Conservation (phyloP, 2,329 filamentous ascomycete species). For the Parascedosporium putredinis region DNA sequence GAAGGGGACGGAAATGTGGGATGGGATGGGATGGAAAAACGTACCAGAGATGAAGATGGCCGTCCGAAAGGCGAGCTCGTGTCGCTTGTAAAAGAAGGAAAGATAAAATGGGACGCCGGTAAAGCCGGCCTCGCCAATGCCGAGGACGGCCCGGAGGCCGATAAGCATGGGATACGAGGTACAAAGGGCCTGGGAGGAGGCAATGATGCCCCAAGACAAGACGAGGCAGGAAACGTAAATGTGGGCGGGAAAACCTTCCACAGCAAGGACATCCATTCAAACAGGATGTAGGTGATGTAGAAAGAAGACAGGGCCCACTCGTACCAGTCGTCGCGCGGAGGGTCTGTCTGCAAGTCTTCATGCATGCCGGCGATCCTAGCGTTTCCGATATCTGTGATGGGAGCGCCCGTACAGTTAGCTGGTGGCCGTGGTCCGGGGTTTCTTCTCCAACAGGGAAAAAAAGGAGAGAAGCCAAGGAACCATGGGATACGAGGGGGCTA, state of each 20-base stretch:
- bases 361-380: conserved; percentile 56
- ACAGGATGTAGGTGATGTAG: conserved; percentile 52
- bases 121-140: conserved; percentile 56
- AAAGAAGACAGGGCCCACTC: conserved; percentile 52
- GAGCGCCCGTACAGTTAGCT: conserved; percentile 5
- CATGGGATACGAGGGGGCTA: neutral
- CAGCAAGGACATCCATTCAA: conserved; percentile 55
- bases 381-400: conserved; percentile 46
- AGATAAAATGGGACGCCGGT: conserved; percentile 54
- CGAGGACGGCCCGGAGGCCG: conserved; percentile 43
- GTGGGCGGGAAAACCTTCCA: conserved; percentile 50
- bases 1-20: neutral
- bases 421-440: no score
- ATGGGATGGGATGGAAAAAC: conserved; percentile 8
- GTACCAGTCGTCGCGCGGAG: conserved; percentile 38
- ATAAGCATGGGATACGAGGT: conserved; percentile 53
- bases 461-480: neutral
- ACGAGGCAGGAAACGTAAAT: conserved; percentile 53
- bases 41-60: conserved; percentile 72
- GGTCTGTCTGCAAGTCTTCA: conserved; percentile 43
- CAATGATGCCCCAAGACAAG: conserved; percentile 67
- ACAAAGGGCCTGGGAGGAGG: conserved; percentile 60
- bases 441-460: no score
- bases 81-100: conserved; percentile 52
- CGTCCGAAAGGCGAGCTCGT: conserved; percentile 74